Conservation (phyloP, 2,329 filamentous ascomycete genomes). For the Phialophora chinensis region DNA sequence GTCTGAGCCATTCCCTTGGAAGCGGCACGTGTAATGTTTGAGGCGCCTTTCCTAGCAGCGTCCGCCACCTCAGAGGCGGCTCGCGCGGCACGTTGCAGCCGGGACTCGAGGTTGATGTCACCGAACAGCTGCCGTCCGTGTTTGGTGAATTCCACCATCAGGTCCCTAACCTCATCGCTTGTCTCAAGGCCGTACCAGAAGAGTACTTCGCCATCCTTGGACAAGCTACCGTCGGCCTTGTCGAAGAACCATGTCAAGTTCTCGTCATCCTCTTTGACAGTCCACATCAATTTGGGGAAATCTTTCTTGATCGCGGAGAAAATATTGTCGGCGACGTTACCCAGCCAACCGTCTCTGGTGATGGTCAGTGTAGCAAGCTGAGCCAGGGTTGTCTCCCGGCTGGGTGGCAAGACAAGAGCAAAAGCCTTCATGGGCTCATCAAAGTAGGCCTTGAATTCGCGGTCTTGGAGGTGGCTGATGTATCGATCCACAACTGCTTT, state of each 20-base stretch:
- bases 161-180: constrained; percentile 77
- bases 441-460: constrained; percentile 89
- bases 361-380: constrained; percentile 90
- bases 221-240: constrained; percentile 91
- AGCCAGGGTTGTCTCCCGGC: constrained; percentile 68
- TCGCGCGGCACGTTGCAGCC: constrained; percentile 77
- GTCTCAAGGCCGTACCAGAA: constrained; percentile 95
- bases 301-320: constrained; percentile 94
- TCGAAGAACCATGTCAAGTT: constrained; percentile 98
- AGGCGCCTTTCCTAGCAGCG: constrained; percentile 47
- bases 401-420: constrained; percentile 80
- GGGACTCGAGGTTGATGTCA: constrained; percentile 85
- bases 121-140: constrained; percentile 86
- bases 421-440: constrained; percentile 93
- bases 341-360: constrained; percentile 92
- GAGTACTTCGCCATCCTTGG: constrained; percentile 82
- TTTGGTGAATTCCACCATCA: constrained; percentile 84
- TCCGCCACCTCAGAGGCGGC: constrained; percentile 64
- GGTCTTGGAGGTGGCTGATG: constrained; percentile 75
- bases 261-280: constrained; percentile 94
- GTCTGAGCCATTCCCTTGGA: constrained; percentile 59
- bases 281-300: constrained; percentile 89
- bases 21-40: not conserved
- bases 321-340: constrained; percentile 93
- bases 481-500: constrained; percentile 85